These are phyloP conservation scores for Torrubiellomyces zombiae DNA, from an alignment of 2,329 filamentous ascomycete genomes.

Conservation along the genomic window DNA sequence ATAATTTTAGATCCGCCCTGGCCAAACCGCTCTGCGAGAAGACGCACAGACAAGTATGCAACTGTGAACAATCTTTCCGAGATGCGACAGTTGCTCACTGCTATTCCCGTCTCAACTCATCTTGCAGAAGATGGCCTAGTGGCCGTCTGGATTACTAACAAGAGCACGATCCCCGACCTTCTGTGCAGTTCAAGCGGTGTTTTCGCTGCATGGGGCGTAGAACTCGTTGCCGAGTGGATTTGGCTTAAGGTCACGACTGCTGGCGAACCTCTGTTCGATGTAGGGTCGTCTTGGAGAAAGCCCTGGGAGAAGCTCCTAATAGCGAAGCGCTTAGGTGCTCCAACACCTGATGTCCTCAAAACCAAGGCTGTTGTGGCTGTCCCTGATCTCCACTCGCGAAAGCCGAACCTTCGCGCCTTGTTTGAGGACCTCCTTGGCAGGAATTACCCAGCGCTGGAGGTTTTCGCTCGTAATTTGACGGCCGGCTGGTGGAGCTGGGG, in stretches of 20 bases:
- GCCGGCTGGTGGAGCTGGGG: constrained; percentile 69
- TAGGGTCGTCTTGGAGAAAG: constrained; percentile 50
- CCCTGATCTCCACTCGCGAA: constrained; percentile 63
- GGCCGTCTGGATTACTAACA: constrained; percentile 68
- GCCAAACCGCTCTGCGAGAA: constrained; percentile 59
- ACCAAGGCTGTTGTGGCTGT: constrained; percentile 48
- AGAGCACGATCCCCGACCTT: constrained; percentile 38
- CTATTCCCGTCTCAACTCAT: constrained; percentile 38
- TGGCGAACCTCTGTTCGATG: constrained; percentile 46
- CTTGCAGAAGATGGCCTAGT: constrained; percentile 40
- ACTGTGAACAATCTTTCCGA: constrained; percentile 29
- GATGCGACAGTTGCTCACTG: constrained; percentile 30
- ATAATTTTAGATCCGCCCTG: constrained; percentile 65
- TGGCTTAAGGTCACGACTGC: constrained; percentile 57
- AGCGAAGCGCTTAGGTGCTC: constrained; percentile 25
- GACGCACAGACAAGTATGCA: constrained; percentile 33
- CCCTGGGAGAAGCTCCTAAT: constrained; percentile 63
- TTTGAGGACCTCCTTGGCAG: constrained; percentile 37
- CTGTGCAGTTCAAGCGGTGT: constrained; percentile 34
- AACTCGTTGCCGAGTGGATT: constrained; percentile 53
- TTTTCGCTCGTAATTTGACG: constrained; percentile 61
- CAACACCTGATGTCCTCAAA: constrained; percentile 9
- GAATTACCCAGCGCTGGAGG: constrained; percentile 46
- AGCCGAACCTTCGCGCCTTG: constrained; percentile 51
- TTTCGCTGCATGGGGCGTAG: constrained; percentile 50